Conservation (phyloP, 1,284 basidiomycete genomes). For the Ustilago cynodontis region DNA sequence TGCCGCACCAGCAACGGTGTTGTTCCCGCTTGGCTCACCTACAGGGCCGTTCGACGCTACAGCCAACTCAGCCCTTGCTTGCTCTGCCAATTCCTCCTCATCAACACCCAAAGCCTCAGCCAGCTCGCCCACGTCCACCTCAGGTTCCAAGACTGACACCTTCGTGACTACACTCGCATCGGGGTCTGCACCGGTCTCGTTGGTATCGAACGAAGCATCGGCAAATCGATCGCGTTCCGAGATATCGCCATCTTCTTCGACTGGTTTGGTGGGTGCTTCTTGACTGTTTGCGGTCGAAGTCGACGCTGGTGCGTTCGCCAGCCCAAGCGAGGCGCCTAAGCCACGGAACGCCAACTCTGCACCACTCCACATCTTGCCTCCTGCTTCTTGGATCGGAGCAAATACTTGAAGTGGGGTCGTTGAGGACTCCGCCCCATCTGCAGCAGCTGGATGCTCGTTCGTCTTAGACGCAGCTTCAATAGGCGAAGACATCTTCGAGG, state of each 20-base stretch:
- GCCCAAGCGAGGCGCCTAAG: constrained; percentile 39
- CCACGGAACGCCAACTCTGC: constrained; percentile 42
- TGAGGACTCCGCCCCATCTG: neutral
- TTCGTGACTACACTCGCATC: constrained; percentile 42
- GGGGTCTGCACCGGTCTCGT: constrained; percentile 9
- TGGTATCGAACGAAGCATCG: constrained; percentile 36
- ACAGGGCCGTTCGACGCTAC: too few species aligned
- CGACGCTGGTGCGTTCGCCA: constrained; percentile 11
- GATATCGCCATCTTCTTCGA: constrained; percentile 19
- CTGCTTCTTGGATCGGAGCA: constrained; percentile 42
- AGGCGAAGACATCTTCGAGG: constrained; percentile 13
- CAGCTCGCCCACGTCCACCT: constrained; percentile 46
- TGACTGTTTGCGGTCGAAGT: neutral
- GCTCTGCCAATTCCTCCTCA: neutral
- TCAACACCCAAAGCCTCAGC: constrained; percentile 35
- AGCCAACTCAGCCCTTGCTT: neutral
- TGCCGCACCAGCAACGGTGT: too few species aligned
- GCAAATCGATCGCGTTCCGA: constrained; percentile 31
- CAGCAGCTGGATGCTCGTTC: neutral
- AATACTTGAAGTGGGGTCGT: constrained; percentile 40
- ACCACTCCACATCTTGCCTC: constrained; percentile 50
- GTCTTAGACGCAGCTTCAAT: constrained; percentile 9
- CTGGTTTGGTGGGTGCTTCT: neutral
- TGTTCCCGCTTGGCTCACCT: too few species aligned
- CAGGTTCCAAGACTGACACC: constrained; percentile 44